Evolutionary conservation across 192 early-diverging fungal genomes (phyloP).

Genomic region (Umbelopsis sp.): DNA sequence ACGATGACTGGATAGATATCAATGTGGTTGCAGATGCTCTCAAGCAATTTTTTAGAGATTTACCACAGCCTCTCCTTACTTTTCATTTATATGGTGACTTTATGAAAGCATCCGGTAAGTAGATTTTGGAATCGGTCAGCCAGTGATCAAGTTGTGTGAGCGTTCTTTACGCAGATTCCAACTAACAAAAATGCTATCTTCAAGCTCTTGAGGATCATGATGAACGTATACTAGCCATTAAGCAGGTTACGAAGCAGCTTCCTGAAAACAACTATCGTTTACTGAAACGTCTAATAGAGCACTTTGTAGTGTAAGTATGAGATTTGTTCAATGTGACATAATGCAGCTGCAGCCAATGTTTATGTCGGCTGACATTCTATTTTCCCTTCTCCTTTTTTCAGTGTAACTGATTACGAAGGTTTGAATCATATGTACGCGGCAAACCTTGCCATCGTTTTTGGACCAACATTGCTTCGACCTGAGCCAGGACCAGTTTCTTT

Average conservation of each 20-base stretch:
- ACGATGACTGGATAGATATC: constrained; percentile 69
- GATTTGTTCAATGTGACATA: background rate
- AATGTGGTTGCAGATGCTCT: constrained; percentile 86
- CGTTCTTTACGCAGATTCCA: too few species aligned
- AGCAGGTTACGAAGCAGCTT: constrained; percentile 63
- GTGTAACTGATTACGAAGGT: constrained; percentile 73
- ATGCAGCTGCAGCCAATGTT: background rate
- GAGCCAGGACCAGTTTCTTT: constrained; percentile 61
- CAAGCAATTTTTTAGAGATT: constrained; percentile 92
- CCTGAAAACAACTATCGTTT: constrained; percentile 64
- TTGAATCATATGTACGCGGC: constrained; percentile 88
- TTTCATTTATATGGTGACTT: constrained; percentile 81
- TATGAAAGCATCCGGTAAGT: constrained; percentile 67
- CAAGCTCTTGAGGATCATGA: constrained; percentile 65
- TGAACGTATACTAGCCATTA: constrained; percentile 72
- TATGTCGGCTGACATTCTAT: background rate
- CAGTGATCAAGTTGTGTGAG: too few species aligned
- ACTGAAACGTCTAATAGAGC: constrained; percentile 71
- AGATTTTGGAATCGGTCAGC: background rate
- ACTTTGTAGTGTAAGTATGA: constrained; percentile 56
- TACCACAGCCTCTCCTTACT: constrained; percentile 93
- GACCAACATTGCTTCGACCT: constrained; percentile 82
- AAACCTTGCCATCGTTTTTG: constrained; percentile 96
- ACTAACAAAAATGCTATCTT: background rate
- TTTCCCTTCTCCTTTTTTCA: background rate